Percentiles rank a stretch among this genome's conserved stretches.
Conservation (phyloP, 2,329 filamentous ascomycete genomes). For the Hyphodiscus sp. region DNA sequence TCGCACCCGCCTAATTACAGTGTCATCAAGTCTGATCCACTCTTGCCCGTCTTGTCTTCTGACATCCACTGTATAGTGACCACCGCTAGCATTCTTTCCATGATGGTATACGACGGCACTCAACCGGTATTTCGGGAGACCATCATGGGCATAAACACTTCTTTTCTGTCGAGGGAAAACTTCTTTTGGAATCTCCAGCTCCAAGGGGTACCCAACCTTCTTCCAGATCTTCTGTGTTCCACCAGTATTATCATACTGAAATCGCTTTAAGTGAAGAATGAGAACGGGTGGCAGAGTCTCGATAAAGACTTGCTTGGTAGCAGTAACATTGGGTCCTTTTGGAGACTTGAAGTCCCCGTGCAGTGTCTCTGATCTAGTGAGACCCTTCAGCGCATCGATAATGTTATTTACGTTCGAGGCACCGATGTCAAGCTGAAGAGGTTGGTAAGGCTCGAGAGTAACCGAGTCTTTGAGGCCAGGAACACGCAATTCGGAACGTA, state of each 20-base stretch:
- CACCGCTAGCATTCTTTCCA: slow-evolving; percentile 90
- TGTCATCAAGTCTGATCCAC: slow-evolving; percentile 96
- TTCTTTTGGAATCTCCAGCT: slow-evolving; percentile 88
- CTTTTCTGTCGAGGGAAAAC: slow-evolving; percentile 73
- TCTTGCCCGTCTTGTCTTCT: slow-evolving; percentile 89
- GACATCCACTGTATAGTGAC: slow-evolving; percentile 97
- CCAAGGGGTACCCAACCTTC: slow-evolving; percentile 89
- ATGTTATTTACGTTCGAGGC: slow-evolving; percentile 83
- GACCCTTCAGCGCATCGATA: slow-evolving; percentile 76
- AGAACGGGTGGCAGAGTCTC: slow-evolving; percentile 86
- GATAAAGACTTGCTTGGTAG: slow-evolving; percentile 92
- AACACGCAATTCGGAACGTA: slow-evolving; percentile 83
- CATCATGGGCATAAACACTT: slow-evolving; percentile 56
- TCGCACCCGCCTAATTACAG: slow-evolving; percentile 75
- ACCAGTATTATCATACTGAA: slow-evolving; percentile 84
- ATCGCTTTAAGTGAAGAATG: slow-evolving; percentile 92
- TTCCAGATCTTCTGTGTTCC: slow-evolving; percentile 98
- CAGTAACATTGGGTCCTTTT: slow-evolving; percentile 67
- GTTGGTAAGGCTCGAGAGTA: slow-evolving; percentile 88
- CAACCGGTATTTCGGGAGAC: slow-evolving; percentile 75
- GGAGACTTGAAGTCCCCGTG: slow-evolving; percentile 79
- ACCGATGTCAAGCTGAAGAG: slow-evolving; percentile 90
- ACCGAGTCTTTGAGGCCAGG: slow-evolving; percentile 85
- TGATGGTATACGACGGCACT: slow-evolving; percentile 95
- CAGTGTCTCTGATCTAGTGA: slow-evolving; percentile 78